Conservation (phyloP, 2,329 filamentous ascomycete genomes). For the Phialocephala subalpina region DNA sequence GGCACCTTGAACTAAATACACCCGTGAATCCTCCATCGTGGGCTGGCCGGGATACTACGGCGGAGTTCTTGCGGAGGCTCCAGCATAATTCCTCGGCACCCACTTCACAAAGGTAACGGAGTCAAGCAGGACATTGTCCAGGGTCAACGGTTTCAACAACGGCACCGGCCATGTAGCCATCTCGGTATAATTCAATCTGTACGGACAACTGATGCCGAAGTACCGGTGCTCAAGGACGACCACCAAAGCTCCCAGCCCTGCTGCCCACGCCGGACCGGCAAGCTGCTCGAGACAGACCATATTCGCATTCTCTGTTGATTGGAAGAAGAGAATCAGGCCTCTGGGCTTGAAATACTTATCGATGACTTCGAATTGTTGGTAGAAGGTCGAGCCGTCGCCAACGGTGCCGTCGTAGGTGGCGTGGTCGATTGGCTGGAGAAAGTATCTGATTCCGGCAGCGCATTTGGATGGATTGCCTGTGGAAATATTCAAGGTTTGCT, state of each 20-base stretch:
- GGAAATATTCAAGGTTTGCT: not conserved
- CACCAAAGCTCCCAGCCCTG: not conserved
- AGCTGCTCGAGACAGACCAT: not conserved
- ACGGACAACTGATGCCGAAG: not conserved
- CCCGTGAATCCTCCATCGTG: too few species aligned
- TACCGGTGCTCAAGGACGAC: not conserved
- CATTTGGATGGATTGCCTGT: not conserved
- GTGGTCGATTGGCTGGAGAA: slow-evolving; percentile 1
- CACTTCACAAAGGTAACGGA: not conserved
- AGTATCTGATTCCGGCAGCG: not conserved
- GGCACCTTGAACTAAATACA: too few species aligned
- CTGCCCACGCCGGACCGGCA: not conserved
- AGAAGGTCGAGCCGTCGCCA: not conserved
- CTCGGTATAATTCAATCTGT: not conserved
- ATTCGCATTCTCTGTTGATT: not conserved
- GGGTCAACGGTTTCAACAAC: not conserved
- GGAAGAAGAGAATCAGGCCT: not conserved
- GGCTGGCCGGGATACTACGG: too few species aligned
- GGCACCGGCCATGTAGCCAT: not conserved
- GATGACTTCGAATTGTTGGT: not conserved
- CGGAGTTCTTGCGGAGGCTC: too few species aligned
- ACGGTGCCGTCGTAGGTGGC: not conserved
- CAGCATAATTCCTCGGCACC: not conserved
- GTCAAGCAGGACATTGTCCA: not conserved
- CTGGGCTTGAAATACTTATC: not conserved